These are phyloP conservation scores for Chaetomium globosum DNA, from an alignment of 2,329 filamentous ascomycete genomes.

Conservation along the genomic window DNA sequence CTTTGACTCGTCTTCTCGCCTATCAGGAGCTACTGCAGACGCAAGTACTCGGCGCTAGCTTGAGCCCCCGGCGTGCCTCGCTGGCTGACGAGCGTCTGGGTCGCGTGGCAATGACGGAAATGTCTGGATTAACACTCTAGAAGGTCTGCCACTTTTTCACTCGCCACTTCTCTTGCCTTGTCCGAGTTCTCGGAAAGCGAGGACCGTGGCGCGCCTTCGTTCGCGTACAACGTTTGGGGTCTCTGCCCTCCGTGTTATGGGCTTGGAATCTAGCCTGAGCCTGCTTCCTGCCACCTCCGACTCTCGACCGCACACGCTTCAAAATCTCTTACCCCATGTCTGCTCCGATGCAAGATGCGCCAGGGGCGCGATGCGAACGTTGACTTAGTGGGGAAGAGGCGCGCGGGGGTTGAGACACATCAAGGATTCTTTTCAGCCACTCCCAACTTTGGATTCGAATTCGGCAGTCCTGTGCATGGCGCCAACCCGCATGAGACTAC, in stretches of 20 bases:
- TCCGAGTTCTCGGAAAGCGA: background rate
- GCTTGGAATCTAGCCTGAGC: background rate
- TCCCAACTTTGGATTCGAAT: background rate
- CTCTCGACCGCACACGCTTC: no score
- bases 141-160: background rate
- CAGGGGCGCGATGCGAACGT: background rate
- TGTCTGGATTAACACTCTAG: background rate
- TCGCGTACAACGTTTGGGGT: background rate
- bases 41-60: background rate
- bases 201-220: background rate
- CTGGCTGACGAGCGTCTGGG: constrained; percentile 3
- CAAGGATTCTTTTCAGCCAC: background rate
- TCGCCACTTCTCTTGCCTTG: background rate
- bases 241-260: background rate
- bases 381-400: background rate
- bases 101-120: constrained; percentile 3
- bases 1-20: background rate
- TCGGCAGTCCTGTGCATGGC: background rate
- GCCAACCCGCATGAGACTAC: background rate
- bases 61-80: background rate
- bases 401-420: background rate
- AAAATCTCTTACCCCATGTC: background rate
- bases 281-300: background rate
- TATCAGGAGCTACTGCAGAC: constrained; percentile 3
- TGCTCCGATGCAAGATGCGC: background rate